A percentile compares a stretch with the other conserved stretches of the same genome.
These are phyloP conservation scores for Hericium erinaceus DNA, from an alignment of 768 basidiomycete genomes.

Conservation along the genomic window DNA sequence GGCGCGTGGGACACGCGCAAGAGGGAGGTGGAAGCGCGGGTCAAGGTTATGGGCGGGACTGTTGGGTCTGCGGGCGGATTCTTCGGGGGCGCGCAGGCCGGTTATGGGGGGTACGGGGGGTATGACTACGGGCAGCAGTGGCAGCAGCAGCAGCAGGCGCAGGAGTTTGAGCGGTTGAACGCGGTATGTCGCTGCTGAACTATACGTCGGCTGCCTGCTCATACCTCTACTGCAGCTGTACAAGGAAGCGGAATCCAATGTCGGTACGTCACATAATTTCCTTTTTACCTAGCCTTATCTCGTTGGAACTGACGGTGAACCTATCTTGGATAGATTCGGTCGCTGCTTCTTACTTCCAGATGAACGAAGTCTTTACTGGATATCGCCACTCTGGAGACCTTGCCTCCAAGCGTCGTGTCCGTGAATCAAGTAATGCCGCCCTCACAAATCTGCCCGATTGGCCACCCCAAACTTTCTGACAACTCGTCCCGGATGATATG, in stretches of 20 bases:
- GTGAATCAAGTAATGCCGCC: conserved; percentile 73
- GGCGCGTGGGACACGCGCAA: conserved; percentile 55
- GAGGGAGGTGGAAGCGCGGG: conserved; percentile 40
- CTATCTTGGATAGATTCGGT: conserved; percentile 41
- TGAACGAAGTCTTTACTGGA: conserved; percentile 62
- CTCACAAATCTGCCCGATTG: conserved; percentile 65
- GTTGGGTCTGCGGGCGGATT: conserved; percentile 19
- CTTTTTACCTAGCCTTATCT: neutral
- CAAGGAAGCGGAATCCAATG: conserved; percentile 41
- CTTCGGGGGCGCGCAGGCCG: conserved; percentile 20
- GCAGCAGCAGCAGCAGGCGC: conserved; percentile 6
- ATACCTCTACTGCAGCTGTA: neutral
- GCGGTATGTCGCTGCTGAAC: conserved; percentile 32
- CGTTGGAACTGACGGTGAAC: neutral
- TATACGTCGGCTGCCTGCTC: neutral
- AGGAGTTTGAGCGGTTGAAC: conserved; percentile 49
- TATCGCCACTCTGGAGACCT: conserved; percentile 68
- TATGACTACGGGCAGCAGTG: neutral
- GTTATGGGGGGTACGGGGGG: conserved; percentile 19
- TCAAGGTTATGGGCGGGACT: conserved; percentile 35
- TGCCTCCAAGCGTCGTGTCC: conserved; percentile 65
- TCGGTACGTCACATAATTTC: conserved; percentile 31
- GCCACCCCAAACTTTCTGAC: conserved; percentile 31
- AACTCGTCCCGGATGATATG: neutral
- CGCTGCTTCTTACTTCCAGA: conserved; percentile 63